Conservation (phyloP, 441 rosid species). For the Erysimum cheiri region DNA sequence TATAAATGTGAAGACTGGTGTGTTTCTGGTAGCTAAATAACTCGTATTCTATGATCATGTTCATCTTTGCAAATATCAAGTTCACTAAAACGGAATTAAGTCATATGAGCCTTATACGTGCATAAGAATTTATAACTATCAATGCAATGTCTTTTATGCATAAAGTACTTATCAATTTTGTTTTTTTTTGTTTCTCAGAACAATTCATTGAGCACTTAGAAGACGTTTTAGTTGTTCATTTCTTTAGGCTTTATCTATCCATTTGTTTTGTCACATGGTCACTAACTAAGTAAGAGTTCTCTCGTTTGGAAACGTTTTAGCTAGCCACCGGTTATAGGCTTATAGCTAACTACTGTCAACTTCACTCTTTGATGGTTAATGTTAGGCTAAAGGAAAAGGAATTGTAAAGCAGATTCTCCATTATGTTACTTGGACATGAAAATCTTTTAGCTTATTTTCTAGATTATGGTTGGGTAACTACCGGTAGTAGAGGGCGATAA, state of each 20-base stretch:
- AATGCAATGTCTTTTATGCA: too few relatives aligned
- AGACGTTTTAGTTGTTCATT: background rate
- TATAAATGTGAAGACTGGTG: background rate
- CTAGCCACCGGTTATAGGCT: background rate
- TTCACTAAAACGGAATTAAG: background rate
- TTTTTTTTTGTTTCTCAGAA: background rate
- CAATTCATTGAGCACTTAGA: background rate
- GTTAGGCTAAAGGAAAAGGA: background rate
- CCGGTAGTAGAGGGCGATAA: background rate
- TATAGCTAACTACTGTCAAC: background rate
- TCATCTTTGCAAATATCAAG: background rate
- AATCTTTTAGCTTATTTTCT: slow-evolving; percentile 6
- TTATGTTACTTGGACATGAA: slow-evolving; percentile 16
- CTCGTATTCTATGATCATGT: background rate
- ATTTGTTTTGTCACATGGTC: background rate
- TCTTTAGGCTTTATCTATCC: background rate
- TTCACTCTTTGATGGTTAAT: background rate
- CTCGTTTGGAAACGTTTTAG: background rate
- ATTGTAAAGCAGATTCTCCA: slow-evolving; percentile 8
- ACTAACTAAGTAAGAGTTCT: background rate
- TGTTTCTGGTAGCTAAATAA: background rate
- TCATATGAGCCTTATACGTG: background rate
- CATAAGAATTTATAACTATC: too few relatives aligned
- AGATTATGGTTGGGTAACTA: background rate
- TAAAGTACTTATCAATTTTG: too few relatives aligned